Percentiles rank a stretch among this genome's conserved stretches.
Conservation (phyloP, 2,329 filamentous ascomycete genomes). For the Aspergillus ibericus region DNA sequence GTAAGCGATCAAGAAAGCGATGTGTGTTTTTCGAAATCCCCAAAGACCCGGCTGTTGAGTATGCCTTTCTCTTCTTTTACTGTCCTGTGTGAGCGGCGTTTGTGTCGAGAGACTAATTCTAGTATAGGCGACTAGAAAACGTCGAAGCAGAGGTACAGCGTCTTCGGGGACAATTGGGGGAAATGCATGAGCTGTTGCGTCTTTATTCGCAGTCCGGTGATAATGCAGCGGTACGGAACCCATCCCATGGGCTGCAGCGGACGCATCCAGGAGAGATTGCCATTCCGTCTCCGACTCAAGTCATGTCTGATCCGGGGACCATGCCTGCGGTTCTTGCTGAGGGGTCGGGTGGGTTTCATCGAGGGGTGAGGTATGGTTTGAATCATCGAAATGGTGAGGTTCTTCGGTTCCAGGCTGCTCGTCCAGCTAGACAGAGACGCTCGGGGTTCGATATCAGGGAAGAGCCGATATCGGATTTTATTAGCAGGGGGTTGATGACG, state of each 20-base stretch:
- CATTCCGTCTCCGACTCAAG: background rate
- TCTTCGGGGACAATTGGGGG: constrained; percentile 30
- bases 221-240: background rate
- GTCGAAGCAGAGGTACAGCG: constrained; percentile 35
- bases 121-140: constrained; percentile 30
- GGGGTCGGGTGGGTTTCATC: background rate
- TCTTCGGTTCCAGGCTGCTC: background rate
- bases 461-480: constrained; percentile 37
- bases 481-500: constrained; percentile 36
- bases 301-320: constrained; percentile 1
- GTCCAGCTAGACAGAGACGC: constrained; percentile 27
- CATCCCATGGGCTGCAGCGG: background rate
- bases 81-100: background rate
- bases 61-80: constrained; percentile 6
- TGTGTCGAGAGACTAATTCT: background rate
- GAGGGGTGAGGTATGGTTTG: background rate
- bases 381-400: background rate
- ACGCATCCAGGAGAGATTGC: background rate
- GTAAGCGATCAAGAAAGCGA: constrained; percentile 34
- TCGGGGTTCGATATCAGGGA: constrained; percentile 37
- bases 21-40: constrained; percentile 40
- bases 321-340: background rate
- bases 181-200: constrained; percentile 24
- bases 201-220: constrained; percentile 1
- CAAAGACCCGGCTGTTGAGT: constrained; percentile 32